Evolutionary conservation across 2,329 filamentous ascomycete genomes (phyloP), one percentile per base, ranked within the genome.

Genomic region (Cyphellophora europaea): DNA sequence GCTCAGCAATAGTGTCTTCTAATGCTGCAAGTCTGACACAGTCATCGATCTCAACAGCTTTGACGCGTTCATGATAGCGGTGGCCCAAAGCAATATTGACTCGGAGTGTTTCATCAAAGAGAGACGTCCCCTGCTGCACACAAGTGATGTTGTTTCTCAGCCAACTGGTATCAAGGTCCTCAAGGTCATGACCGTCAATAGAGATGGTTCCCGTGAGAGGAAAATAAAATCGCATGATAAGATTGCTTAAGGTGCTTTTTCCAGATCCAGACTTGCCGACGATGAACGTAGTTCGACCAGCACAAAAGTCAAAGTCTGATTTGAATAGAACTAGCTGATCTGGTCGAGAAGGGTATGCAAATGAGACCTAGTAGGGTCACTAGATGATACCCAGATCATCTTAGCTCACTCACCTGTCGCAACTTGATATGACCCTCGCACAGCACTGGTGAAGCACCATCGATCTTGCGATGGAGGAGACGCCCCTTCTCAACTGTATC

Each of bases 251-350:
- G 0, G 89, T 96, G 48, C 86, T 94, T 56, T 96, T 96, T 0
- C 89, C 89, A 2, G 85, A 94, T 1, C 91, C 91, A 50, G 86
- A 94, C 49, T 71, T 73, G 0, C 89, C 91, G 32, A 95, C 74
- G 2, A 96, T 67, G 50, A 91, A 95, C 0, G 78, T 85, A 3
- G 80, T 76, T 42, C 82, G 67, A 0, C 82, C 79, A 0, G 79
- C 68, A 0, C 77, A 72, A 38, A 96, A 89, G 44, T 68, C 72
- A 41, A 95, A 70, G 0, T 68, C 77, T 0, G 74, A 72, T 5
- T 71, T 60, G 1, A 71, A 58, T 6, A 95, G 65, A 2, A 79
- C 77, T 0, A 58, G 53, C 12, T 71, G 69, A 2, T 70, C 59
- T 0, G 73, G 73, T 30, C 82, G 79, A 0, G 77, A 75, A 2